These are phyloP conservation scores for Scedosporium boydii DNA, from an alignment of 2,329 filamentous ascomycete genomes.

Conservation along the genomic window DNA sequence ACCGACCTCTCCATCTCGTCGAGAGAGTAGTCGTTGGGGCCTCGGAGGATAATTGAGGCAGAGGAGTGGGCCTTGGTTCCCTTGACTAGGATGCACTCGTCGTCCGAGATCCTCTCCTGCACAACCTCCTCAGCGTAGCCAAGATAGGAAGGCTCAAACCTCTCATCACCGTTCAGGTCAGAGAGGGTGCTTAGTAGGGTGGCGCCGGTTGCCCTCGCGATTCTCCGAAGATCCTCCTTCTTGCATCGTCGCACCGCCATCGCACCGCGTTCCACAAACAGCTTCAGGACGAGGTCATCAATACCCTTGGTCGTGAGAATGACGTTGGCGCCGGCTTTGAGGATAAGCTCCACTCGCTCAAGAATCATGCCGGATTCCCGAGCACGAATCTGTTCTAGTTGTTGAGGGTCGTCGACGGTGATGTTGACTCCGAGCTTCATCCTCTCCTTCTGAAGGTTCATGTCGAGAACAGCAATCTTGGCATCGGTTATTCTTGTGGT, in stretches of 20 bases:
- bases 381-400: slow-evolving; percentile 93
- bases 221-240: slow-evolving; percentile 94
- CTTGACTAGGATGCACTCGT: slow-evolving; percentile 95
- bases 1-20: slow-evolving; percentile 99
- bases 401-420: slow-evolving; percentile 92
- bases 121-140: slow-evolving; percentile 90
- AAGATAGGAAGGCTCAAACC: slow-evolving; percentile 82
- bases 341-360: slow-evolving; percentile 91
- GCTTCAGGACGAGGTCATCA: slow-evolving; percentile 88
- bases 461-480: slow-evolving; percentile 93
- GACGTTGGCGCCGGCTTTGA: slow-evolving; percentile 95
- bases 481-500: slow-evolving; percentile 83
- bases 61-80: slow-evolving; percentile 91
- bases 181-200: slow-evolving; percentile 89
- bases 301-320: slow-evolving; percentile 97
- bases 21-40: slow-evolving; percentile 89
- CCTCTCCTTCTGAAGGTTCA: slow-evolving; percentile 97
- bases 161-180: slow-evolving; percentile 94
- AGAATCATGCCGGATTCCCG: slow-evolving; percentile 88
- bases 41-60: slow-evolving; percentile 90
- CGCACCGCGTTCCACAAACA: slow-evolving; percentile 86
- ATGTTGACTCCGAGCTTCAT: slow-evolving; percentile 99
- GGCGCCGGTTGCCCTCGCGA: slow-evolving; percentile 91
- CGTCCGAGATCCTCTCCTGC: slow-evolving; percentile 98
- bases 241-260: slow-evolving; percentile 96